Evolutionary conservation across 345 rosid species (phyloP).

Genomic region (Hibiscus tridactylites): DNA sequence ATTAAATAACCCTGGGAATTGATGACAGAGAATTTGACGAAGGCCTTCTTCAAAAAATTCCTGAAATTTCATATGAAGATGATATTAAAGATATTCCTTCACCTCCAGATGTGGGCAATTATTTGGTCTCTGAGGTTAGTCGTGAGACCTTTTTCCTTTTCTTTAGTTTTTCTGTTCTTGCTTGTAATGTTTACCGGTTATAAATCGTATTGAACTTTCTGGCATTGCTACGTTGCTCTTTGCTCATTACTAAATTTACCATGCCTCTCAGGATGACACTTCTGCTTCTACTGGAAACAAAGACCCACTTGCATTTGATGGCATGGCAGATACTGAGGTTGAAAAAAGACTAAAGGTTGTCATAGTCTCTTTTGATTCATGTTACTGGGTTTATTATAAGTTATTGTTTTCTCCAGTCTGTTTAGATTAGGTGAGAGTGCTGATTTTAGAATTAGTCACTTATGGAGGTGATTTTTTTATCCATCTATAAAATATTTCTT

Average conservation of each 20-base stretch:
- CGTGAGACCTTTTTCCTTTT: conserved; percentile 2
- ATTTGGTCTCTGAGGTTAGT: conserved; percentile 87
- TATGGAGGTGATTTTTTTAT: neutral
- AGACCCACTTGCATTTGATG: conserved; percentile 69
- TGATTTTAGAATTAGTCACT: neutral
- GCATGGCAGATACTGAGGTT: conserved; percentile 80
- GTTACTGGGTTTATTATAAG: neutral
- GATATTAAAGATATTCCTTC: conserved; percentile 61
- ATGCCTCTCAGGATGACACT: conserved; percentile 55
- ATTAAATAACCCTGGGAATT: conserved; percentile 17
- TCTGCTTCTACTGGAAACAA: conserved; percentile 53
- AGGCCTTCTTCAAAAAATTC: conserved; percentile 64
- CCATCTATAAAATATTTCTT: neutral
- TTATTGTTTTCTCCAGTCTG: neutral
- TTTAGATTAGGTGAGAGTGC: neutral
- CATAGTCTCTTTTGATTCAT: conserved; percentile 3
- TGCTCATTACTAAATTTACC: conserved; percentile 14
- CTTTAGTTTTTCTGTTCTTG: conserved; percentile 6
- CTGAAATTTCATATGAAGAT: conserved; percentile 77
- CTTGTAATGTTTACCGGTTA: neutral
- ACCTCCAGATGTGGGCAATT: conserved; percentile 94
- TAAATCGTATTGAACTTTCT: neutral
- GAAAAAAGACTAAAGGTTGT: conserved; percentile 78
- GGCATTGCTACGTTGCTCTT: conserved; percentile 10
- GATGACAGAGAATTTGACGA: conserved; percentile 87